phyloP scores from a whole-genome alignment of 1,284 basidiomycete species.

The Vanrija humicola region DNA sequence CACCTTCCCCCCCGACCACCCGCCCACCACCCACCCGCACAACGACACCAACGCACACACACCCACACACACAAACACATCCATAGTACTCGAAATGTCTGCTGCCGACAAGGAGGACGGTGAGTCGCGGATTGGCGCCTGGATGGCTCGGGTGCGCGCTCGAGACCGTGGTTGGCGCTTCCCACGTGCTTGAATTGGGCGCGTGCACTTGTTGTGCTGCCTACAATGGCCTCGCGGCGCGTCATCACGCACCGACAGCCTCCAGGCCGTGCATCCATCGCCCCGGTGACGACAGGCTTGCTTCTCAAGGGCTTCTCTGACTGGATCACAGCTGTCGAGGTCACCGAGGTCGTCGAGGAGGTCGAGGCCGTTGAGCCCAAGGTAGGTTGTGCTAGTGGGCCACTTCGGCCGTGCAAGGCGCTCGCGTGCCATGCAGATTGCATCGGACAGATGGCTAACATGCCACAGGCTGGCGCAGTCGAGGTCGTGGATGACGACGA shows the following conservation, averaged over 20 bases:
- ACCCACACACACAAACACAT: neutral
- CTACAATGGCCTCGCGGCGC: no score
- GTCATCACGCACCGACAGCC: no score
- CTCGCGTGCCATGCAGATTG: no score
- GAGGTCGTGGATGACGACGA: constrained; percentile 11
- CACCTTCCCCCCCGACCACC: neutral
- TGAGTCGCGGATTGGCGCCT: neutral
- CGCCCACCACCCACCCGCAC: neutral
- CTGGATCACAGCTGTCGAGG: no score
- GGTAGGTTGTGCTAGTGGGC: neutral
- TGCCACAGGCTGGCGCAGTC: neutral
- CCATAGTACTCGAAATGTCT: constrained; percentile 4
- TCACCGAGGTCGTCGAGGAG: no score
- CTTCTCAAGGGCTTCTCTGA: neutral
- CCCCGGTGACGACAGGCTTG: neutral
- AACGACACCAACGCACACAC: neutral
- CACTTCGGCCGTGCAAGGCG: no score
- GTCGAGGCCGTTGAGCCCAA: no score
- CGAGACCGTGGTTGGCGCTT: no score
- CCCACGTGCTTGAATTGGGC: no score
- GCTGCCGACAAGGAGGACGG: constrained; percentile 7
- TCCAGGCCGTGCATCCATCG: neutral
- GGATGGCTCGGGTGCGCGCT: no score
- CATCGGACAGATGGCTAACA: no score
- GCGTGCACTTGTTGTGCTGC: no score